Conservation (phyloP, 2,329 filamentous ascomycete species). For the Metarhizium rileyi region DNA sequence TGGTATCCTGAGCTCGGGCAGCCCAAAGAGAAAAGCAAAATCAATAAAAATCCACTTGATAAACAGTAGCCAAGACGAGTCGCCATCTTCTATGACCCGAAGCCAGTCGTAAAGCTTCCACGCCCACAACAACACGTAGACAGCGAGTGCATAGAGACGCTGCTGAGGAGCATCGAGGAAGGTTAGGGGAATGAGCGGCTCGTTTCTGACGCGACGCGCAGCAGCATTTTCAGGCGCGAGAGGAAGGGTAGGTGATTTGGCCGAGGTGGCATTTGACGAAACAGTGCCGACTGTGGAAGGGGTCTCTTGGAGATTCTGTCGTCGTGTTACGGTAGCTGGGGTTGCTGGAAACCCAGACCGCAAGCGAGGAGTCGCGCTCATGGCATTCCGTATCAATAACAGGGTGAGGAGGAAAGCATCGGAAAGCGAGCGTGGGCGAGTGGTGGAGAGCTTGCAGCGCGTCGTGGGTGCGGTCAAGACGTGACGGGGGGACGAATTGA, state of each 20-base stretch:
- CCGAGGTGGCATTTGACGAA: slow-evolving; percentile 19
- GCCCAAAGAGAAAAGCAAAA: slow-evolving; percentile 73
- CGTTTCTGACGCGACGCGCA: slow-evolving; percentile 16
- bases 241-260: slow-evolving; percentile 30
- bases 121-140: slow-evolving; percentile 66
- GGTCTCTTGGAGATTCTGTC: slow-evolving; percentile 22
- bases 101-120: slow-evolving; percentile 87
- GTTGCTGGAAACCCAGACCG: slow-evolving; percentile 75
- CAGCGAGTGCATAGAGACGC: slow-evolving; percentile 72
- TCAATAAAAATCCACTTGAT: slow-evolving; percentile 91
- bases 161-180: slow-evolving; percentile 86
- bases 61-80: slow-evolving; percentile 82
- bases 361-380: slow-evolving; percentile 76
- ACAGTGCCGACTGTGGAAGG: slow-evolving; percentile 21
- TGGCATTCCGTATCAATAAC: slow-evolving; percentile 47
- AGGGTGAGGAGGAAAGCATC: slow-evolving; percentile 5
- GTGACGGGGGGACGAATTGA: neutral
- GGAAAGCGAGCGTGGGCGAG: neutral
- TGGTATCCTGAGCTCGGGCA: slow-evolving; percentile 83
- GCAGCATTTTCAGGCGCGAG: slow-evolving; percentile 34
- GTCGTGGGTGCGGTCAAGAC: neutral
- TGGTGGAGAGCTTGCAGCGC: neutral
- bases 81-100: slow-evolving; percentile 66
- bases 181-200: slow-evolving; percentile 69
- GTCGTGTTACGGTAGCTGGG: slow-evolving; percentile 42